Base-by-base conservation (phyloP, 495 filamentous ascomycete species). In the Lichina pygmaea region DNA sequence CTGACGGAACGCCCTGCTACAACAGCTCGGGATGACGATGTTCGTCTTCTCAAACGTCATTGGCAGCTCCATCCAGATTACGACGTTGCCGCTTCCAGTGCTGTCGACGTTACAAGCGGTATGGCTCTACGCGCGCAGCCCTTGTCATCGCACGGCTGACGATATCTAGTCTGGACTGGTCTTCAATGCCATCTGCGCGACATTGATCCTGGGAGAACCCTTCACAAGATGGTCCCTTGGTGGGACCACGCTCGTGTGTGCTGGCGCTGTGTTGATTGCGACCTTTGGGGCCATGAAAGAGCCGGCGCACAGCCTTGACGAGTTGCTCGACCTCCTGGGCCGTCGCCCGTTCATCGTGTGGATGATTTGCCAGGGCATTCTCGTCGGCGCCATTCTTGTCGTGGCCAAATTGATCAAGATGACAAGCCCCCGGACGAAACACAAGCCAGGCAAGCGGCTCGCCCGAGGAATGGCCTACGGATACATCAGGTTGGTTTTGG, bases 171-270 rank as follows among this genome's bases (percentile, higher is more conserved):
- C 84, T 41, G 89, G 89, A 17, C 68, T 99, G 33, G 89, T 95
- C 33, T 99, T 99, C 65, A 99, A 99, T 63, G 93, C 86, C 36
- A 81, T 93, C 48, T 94, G 89, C 60, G 89, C 89, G 38, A 86
- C 85, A 3, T 62, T 99, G 38, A 85, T 99, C 53, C 72, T 99
- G 34, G 73, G 80, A 34, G 89, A 99, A 62, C 78, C 85, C 2
- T 99, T 94, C 60, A 99, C 89, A 16, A 69, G 73, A 54, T 85
- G 81, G 68, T 93, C 85, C 6, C 68, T 93, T 32, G 68, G 79
- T 52, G 89, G 89, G 13, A 99, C 89, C 6, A 53, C 84, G 32
- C 71, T 99, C 17, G 91, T 95, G 12, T 86, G 78, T 47, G 62
- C 66, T 33, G 89, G 89, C 37, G 89, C 89, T 2, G 63, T 86